Base-by-base conservation (phyloP, 139 green algal species). In the Trebouxia sp. region DNA sequence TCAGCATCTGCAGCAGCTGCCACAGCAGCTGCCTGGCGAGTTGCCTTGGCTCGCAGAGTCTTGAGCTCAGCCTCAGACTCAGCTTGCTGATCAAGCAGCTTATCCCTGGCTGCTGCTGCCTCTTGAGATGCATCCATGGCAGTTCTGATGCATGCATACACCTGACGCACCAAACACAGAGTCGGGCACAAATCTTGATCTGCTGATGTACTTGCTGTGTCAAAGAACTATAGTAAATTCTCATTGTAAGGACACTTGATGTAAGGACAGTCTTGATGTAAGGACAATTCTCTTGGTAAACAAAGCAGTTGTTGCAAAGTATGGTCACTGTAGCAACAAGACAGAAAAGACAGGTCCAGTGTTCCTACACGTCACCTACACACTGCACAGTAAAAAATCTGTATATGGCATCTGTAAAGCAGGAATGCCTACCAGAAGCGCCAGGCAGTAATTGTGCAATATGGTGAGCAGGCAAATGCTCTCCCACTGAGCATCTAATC, bases 1-100 rank as follows among this genome's bases (percentile, higher is more conserved):
- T 77, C 69, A 55, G 69, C 69, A 41, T 51, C 69, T 55, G 43
- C 69, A 53, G 69, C 69, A 53, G 69, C 69, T 41, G 42, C 24
- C 12, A 77, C 24, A 24, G 69, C 69, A 38, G 69, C 39, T 77
- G 69, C 69, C 41, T 77, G 69, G 15, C 69, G 17, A 37, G 38
- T 56, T 6, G n/a, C 12, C 69, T 55, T 77, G 41, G 41, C 69
- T 55, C 41, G 37, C 5, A 53, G 43, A 26, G 69, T 26, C 24
- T 32, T 77, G 3, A 77, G n/a, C 69, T 56, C 69, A 56, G 41
- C 69, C 74, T 79, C 74, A 37, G 50, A 45, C 30, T 66, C 47
- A 15, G 45, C 47, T 20, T 66, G 42, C 24, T 79, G 45, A 35
- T 42, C 47, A 15, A 65, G n/a, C 74, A 79, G 74, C 42, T 45